Conservation (phyloP, 2,329 filamentous ascomycete species). For the Pezicula rhizophila region DNA sequence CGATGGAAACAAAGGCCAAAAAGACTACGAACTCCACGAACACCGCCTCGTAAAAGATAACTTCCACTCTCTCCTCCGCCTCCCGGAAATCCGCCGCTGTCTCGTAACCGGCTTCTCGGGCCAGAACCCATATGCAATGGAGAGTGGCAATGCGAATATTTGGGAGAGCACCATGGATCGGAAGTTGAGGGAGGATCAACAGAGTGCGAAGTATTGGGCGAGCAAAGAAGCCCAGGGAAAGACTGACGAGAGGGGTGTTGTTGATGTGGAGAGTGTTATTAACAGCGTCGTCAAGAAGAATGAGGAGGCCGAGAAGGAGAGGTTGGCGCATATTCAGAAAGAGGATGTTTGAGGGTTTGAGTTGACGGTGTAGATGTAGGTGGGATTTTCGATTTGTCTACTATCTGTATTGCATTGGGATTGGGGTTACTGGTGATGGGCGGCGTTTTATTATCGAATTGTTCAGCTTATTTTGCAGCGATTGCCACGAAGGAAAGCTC, state of each 20-base stretch:
- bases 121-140: conserved; percentile 21
- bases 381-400: no score
- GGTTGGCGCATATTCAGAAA: conserved; percentile 1
- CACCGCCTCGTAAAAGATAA: conserved; percentile 16
- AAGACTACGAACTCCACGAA: conserved; percentile 21
- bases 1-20: conserved; percentile 17
- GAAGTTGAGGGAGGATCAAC: conserved; percentile 9
- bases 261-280: conserved; percentile 8
- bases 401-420: no score
- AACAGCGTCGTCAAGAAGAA: conserved; percentile 10
- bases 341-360: neutral
- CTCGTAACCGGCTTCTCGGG: conserved; percentile 20
- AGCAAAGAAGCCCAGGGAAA: neutral
- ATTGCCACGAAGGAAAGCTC: no score
- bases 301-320: conserved; percentile 10
- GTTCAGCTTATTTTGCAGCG: no score
- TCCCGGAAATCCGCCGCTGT: conserved; percentile 18
- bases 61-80: conserved; percentile 15
- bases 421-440: no score
- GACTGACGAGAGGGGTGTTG: conserved; percentile 1
- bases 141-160: conserved; percentile 10
- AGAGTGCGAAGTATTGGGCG: conserved; percentile 1
- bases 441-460: no score
- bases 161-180: conserved; percentile 10
- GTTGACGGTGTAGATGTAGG: no score